Conservation (phyloP, 164 flowering plant species). For the Berberis vulgaris region DNA sequence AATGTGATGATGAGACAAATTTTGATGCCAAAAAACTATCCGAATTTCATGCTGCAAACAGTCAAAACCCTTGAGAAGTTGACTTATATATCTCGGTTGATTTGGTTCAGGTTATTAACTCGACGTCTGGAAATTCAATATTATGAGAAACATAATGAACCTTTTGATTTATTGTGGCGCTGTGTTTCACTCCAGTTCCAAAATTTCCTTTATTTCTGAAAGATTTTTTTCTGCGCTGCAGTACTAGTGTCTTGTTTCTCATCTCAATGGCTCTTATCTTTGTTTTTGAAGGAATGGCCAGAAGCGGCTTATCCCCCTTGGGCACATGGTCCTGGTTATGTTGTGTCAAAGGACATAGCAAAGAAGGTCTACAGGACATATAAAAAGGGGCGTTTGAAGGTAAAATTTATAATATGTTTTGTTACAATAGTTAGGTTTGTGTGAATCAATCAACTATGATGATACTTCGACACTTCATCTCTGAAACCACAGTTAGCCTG, state of each 20-base stretch:
- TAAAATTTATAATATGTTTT: conserved; percentile 12
- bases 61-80: no score
- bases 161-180: no score
- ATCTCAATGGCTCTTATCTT: conserved; percentile 1
- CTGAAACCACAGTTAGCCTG: not conserved
- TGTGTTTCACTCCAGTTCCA: no score
- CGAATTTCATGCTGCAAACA: no score
- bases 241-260: conserved; percentile 2
- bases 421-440: not conserved
- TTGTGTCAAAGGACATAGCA: conserved; percentile 80
- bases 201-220: not conserved
- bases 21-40: no score
- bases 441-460: not conserved
- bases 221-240: not conserved
- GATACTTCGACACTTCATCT: not conserved
- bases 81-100: no score
- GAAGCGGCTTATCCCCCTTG: conserved; percentile 84
- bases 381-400: conserved; percentile 62
- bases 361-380: conserved; percentile 44
- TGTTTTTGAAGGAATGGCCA: conserved; percentile 66
- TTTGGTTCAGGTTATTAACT: no score
- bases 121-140: no score
- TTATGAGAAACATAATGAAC: no score
- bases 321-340: conserved; percentile 99
- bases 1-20: no score